Evolutionary conservation across 208 protist genomes (phyloP), one percentile per base, ranked within the genome.

Genomic region (Trypanosoma platydactyli): DNA sequence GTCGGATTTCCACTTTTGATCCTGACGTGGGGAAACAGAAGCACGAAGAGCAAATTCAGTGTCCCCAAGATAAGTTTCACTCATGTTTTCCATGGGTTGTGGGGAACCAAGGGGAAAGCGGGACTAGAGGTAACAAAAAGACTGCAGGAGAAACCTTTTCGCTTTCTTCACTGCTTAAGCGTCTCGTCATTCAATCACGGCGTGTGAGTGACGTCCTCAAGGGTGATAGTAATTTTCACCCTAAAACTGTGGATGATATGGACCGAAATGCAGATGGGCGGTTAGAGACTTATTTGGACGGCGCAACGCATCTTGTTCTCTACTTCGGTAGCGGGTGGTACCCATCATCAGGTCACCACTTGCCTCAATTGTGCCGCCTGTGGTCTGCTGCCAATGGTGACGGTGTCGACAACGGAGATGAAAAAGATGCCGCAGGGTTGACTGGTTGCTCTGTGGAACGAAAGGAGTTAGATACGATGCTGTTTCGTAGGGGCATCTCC

Each of bases 271-370:
- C 25, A 20, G 18, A 48, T 16, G 44, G 16, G 12, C 4, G 35
- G 16, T 42, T 52, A 18, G 35, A 68, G 20, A 22, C 42, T 12
- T 44, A 16, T 25, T 30, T 77, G 25, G 73, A 77, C 35, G 60
- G 60, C 11, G 55, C 65, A 25, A 81, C 74, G 3, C 73, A 88
- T 53, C 59, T 89, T 11, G 27, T 81, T 22, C 44, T 89, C 29
- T 74, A 80, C 58, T 92, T 92, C 70, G 81, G 83, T 15, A 74
- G 69, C 6, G 73, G 68, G 16, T 92, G 86, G 86, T 77, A 92
- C 60, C 83, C 86, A 0, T 71, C 73, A 3, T 77, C 77, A 51
- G 0, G 52, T n/a, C 66, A 41, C 38, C 73, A 75, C 41, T 54
- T 87, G 42, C 67, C 73, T 7, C 45, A 60, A 6, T 63, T 92